These are phyloP conservation scores for Fusarium palustre DNA, from an alignment of 2,329 filamentous ascomycete species.

Conservation along the genomic window DNA sequence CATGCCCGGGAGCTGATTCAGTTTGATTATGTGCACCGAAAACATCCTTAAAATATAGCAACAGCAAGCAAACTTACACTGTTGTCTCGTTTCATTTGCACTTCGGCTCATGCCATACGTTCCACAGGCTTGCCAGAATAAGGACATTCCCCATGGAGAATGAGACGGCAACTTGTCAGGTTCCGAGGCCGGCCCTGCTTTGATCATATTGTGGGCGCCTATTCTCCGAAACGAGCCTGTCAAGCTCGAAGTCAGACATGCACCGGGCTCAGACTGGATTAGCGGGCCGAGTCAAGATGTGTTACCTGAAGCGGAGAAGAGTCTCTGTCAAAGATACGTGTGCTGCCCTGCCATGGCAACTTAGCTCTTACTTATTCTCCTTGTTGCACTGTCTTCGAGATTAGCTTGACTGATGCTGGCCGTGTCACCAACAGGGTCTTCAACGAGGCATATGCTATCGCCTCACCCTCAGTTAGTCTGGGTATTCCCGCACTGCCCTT, in stretches of 20 bases:
- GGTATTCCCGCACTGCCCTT: slow-evolving; percentile 6
- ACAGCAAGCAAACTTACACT: slow-evolving; percentile 27
- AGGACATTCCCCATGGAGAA: slow-evolving; percentile 29
- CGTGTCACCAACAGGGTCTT: slow-evolving; percentile 39
- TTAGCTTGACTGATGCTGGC: slow-evolving; percentile 41
- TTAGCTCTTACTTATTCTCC: slow-evolving; percentile 34
- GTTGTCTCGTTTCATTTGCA: slow-evolving; percentile 20
- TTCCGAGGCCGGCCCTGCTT: slow-evolving; percentile 30
- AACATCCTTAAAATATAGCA: background rate
- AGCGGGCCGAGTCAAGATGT: slow-evolving; percentile 48
- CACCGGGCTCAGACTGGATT: slow-evolving; percentile 39
- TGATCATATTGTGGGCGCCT: slow-evolving; percentile 29
- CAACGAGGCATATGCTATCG: slow-evolving; percentile 24
- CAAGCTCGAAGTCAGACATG: slow-evolving; percentile 48
- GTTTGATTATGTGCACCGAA: slow-evolving; percentile 19
- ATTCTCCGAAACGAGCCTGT: slow-evolving; percentile 41
- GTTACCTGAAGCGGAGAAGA: slow-evolving; percentile 29
- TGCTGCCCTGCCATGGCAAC: slow-evolving; percentile 34
- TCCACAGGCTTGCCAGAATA: slow-evolving; percentile 35
- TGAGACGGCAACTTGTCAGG: slow-evolving; percentile 22
- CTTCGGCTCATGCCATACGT: slow-evolving; percentile 28
- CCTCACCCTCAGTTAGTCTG: slow-evolving; percentile 19
- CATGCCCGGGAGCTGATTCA: background rate
- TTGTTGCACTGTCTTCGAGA: slow-evolving; percentile 47
- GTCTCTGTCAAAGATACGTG: slow-evolving; percentile 28